Evolutionary conservation across 208 protist genomes (phyloP), one percentile per base, ranked within the genome.

Genomic region (Spongospora subterranea): DNA sequence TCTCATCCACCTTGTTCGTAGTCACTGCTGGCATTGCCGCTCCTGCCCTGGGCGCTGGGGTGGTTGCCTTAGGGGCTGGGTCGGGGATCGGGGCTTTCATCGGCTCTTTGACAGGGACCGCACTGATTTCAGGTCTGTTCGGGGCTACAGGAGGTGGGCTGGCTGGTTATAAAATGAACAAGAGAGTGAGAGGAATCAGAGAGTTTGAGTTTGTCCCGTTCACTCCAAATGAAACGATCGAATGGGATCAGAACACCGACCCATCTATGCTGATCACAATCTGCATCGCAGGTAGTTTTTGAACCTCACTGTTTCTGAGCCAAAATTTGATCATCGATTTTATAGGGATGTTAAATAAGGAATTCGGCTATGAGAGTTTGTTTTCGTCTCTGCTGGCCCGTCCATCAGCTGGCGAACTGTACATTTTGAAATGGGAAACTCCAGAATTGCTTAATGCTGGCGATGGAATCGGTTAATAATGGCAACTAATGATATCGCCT

Each of bases 81-180:
- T 39, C 71, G 6, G 71, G 71, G 13, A n/a, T 82, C 71, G 71
- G 71, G 13, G 71, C 71, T 6, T 82, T 82, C n/a, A 35, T 82
- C 71, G n/a, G 71, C 13, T 82, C 71, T 35, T 6, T 43, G 17
- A 43, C 71, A 6, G 71, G 71, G n/a, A 82, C 71, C 17, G 71
- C 71, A n/a, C 17, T 82, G 35, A n/a, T 82, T 35, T 82, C 71
- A 6, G 71, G 17, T 43, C 35, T 82, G 71, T 45, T 82, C 35
- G 71, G 71, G 17, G 71, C 71, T 43, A 82, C 71, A 45, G 71
- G 71, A 45, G 71, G 71, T n/a, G 71, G 71, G 17, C 71, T 82
- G 71, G 71, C 71, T 20, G 71, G 71, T n/a, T 82, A 82, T n/a
- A 82, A 82, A 43, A 82, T 82, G 71, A 82, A 82, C 71, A 35